Evolutionary conservation across 208 protist species (phyloP), one percentile per base, ranked within the genome.

Genomic region (Trypanosoma scelopori): DNA sequence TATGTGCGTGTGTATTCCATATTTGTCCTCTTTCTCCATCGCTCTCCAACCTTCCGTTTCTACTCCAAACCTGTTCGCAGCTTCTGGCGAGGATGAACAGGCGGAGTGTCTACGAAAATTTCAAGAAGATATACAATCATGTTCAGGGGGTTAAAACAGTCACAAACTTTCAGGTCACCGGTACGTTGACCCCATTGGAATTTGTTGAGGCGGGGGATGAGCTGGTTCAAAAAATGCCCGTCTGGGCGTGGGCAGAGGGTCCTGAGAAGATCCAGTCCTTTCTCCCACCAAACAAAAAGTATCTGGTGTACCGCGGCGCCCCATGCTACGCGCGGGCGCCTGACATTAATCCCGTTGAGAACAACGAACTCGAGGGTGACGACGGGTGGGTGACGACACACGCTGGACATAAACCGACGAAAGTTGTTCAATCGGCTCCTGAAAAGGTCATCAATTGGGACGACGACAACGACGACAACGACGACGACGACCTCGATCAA

Each of bases 141-240:
- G 57, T 89, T 0, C 57, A 69, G 32, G 79, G 69, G 46, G 79
- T 81, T 1, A 89, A 86, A 45, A 84, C 46, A 22, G 70, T 69
- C 6, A 75, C 72, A 23, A 76, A 81, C 43, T 86, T 86, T 69
- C 75, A 85, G 50, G 73, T 61, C 0, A 85, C 81, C 5, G 89
- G 85, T 12, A 73, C 69, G 3, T 55, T 94, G 4, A 94, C 88
- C 0, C 84, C 88, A 5, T 74, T 88, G 49, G 85, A 94, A 65
- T 99, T 98, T 86, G 93, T 98, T 1, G 82, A 89, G 42, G 97
- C 97, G 5, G 98, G 98, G 16, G 97, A 99, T 74, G 74, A 96
- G 47, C 80, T 99, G 9, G 83, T 97, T 6, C 83, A 86, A 48
- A 98, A 97, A 68, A 98, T 96, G 69, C 94, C 94, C 22, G 97